phyloP scores from a whole-genome alignment of 768 basidiomycete genomes.

The Lactarius sp. region DNA sequence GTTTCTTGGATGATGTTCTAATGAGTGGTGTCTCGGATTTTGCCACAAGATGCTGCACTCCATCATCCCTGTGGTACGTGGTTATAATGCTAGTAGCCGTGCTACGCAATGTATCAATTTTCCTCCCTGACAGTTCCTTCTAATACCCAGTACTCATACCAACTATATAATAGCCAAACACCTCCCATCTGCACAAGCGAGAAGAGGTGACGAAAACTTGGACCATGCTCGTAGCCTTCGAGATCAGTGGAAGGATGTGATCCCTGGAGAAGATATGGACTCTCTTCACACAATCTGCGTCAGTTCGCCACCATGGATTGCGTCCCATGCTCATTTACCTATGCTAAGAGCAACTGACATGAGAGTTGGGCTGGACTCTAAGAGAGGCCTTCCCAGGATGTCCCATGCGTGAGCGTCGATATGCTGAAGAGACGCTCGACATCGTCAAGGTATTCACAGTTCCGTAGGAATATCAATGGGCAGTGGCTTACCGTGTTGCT shows the following conservation, averaged over 20 bases:
- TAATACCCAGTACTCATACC: no score
- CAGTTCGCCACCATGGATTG: not conserved
- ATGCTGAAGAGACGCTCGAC: slow-evolving; percentile 7
- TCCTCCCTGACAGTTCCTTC: not conserved
- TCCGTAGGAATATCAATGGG: not conserved
- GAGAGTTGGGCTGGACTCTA: not conserved
- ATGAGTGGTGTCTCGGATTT: not conserved
- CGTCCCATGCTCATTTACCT: not conserved
- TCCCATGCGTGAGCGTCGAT: slow-evolving; percentile 1
- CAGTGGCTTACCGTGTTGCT: not conserved
- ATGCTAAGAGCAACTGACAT: not conserved
- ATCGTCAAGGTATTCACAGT: slow-evolving; percentile 1
- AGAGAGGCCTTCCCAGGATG: not conserved
- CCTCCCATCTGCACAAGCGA: slow-evolving; percentile 5
- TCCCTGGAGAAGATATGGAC: not conserved
- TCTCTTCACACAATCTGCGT: not conserved
- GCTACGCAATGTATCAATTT: not conserved
- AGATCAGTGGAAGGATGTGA: slow-evolving; percentile 1
- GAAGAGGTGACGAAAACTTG: not conserved
- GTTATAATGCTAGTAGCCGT: not conserved
- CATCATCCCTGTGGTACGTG: not conserved
- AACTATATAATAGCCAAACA: not conserved
- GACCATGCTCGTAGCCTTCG: not conserved
- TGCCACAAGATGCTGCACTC: not conserved
- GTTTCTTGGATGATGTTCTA: not conserved